Evolutionary conservation across 2,329 filamentous ascomycete genomes (phyloP).

Genomic region (Aspergillus oerlinghausenensis): DNA sequence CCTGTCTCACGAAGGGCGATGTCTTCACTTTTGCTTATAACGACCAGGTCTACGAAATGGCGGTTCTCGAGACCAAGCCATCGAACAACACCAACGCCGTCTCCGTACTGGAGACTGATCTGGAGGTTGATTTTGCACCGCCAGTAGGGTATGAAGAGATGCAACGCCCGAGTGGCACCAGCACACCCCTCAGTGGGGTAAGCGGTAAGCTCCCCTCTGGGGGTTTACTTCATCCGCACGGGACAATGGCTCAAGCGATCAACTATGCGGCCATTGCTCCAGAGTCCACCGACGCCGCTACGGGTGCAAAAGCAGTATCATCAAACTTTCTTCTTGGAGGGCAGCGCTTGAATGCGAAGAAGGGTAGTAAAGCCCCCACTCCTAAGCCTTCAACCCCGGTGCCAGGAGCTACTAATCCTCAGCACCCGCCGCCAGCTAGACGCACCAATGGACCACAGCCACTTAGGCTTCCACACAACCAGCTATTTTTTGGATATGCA

Average conservation of each 20-base stretch:
- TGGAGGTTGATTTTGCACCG: slow-evolving; percentile 92
- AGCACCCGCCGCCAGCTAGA: slow-evolving; percentile 41
- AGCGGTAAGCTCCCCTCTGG: slow-evolving; percentile 61
- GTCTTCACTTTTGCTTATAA: slow-evolving; percentile 97
- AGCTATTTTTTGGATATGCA: slow-evolving; percentile 95
- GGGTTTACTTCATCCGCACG: slow-evolving; percentile 74
- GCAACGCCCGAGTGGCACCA: slow-evolving; percentile 72
- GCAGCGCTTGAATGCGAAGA: slow-evolving; percentile 78
- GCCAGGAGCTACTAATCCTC: slow-evolving; percentile 49
- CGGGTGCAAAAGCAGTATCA: slow-evolving; percentile 58
- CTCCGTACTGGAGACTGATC: slow-evolving; percentile 92
- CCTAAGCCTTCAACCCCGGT: slow-evolving; percentile 71
- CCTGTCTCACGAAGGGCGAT: slow-evolving; percentile 86
- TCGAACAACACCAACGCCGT: slow-evolving; percentile 75
- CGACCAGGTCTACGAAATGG: slow-evolving; percentile 87
- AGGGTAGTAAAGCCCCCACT: slow-evolving; percentile 68
- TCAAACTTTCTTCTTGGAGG: slow-evolving; percentile 79
- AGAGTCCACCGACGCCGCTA: slow-evolving; percentile 60
- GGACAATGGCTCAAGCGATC: slow-evolving; percentile 96
- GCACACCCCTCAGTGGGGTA: slow-evolving; percentile 68
- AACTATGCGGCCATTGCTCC: slow-evolving; percentile 91
- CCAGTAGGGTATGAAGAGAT: slow-evolving; percentile 94
- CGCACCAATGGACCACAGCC: slow-evolving; percentile 78
- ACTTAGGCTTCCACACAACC: slow-evolving; percentile 76
- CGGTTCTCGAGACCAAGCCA: slow-evolving; percentile 89